Evolutionary conservation across 345 rosid genomes (phyloP), one percentile per base, ranked within the genome.

Genomic region (Dimocarpus longan): DNA sequence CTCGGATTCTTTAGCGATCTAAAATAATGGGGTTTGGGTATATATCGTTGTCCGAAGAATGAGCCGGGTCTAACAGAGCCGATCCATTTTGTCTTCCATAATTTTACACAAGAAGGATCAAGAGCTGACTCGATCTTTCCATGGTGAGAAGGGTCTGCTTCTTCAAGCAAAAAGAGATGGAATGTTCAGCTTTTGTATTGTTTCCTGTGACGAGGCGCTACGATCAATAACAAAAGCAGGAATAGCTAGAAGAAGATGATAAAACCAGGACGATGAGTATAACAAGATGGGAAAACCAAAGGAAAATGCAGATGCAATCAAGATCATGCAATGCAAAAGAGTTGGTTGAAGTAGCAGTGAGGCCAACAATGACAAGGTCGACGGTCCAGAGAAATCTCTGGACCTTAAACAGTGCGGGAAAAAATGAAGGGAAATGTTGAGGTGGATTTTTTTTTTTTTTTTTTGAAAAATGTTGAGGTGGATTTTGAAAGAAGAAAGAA

Each of bases 401-500:
- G 39, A 37, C 66, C 43, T 72, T 12, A 72, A 37, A n/a, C 10
- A n/a, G 65, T 37, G 6, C 5, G 75, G 75, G 13, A 72, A 39
- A 19, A 32, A 1, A 32, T 32, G 1, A 1, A 72, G 65, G 13
- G 65, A 71, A 54, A 54, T 2, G 11, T 54, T 43, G 40, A 74
- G 57, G n/a, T n/a, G n/a, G n/a, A n/a, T n/a, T n/a, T n/a, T n/a
- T n/a, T n/a, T n/a, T n/a, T n/a, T n/a, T n/a, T n/a, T n/a, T n/a
- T n/a, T n/a, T n/a, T n/a, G n/a, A n/a, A n/a, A n/a, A n/a, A n/a
- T n/a, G n/a, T n/a, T n/a, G n/a, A n/a, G n/a, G n/a, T n/a, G n/a
- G 40, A 74, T 24, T 46, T 74, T 74, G 56, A 43, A n/a, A 21
- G 68, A 74, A 40, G 57, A 8, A 64, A 74, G 19, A 72, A 72